Evolutionary conservation across 306 rosid genomes (phyloP).

Genomic region (Trichosanthes cucumerina): DNA sequence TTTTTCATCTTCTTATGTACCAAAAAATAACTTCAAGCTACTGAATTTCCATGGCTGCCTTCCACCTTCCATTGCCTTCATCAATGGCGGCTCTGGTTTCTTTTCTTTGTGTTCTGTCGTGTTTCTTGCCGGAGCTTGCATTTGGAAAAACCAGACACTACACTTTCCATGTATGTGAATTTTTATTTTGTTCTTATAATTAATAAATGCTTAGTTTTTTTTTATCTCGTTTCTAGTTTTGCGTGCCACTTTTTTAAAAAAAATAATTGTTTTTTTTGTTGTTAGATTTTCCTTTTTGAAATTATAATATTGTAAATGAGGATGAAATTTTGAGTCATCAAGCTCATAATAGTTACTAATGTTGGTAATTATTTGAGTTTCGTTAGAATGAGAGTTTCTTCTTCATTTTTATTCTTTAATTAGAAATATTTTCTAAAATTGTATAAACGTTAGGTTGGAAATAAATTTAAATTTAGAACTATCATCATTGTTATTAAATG

Average conservation of each 20-base stretch:
- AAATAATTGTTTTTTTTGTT: no score
- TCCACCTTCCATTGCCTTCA: background rate
- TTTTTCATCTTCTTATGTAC: background rate
- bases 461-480: background rate
- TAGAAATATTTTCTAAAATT: background rate
- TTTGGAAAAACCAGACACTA: constrained; percentile 54
- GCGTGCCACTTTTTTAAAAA: no score
- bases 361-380: no score
- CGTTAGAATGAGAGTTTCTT: no score
- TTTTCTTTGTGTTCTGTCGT: constrained; percentile 15
- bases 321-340: no score
- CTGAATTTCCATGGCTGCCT: background rate
- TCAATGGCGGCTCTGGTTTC: constrained; percentile 27
- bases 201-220: background rate
- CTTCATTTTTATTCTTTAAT: background rate
- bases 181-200: background rate
- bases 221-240: no score
- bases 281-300: no score
- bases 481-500: background rate
- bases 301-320: no score
- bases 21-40: background rate
- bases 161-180: constrained; percentile 43
- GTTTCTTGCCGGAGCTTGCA: constrained; percentile 34
- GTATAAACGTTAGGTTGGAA: background rate
- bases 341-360: no score